Evolutionary conservation across 73 alveolate species (phyloP).

Genomic region (Paramecium tetraurelia): DNA sequence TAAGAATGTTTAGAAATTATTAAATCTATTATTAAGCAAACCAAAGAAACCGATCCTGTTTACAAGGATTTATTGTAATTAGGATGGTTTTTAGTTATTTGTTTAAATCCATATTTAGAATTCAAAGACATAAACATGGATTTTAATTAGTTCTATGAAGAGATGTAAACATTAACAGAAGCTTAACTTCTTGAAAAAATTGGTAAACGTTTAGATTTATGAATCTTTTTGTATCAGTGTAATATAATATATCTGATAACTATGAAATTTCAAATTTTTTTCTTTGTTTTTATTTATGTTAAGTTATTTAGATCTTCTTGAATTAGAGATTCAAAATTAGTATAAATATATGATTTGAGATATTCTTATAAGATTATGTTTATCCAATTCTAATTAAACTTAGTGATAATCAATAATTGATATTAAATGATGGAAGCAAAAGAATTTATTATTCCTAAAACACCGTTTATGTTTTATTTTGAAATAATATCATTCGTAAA

Average conservation of each 20-base stretch:
- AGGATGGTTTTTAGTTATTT: constrained; percentile 37
- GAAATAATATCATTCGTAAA: no score
- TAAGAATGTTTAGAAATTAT: neutral
- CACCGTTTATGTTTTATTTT: no score
- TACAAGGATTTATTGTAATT: constrained; percentile 35
- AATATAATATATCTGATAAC: neutral
- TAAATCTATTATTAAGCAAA: neutral
- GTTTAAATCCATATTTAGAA: constrained; percentile 38
- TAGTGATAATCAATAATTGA: no score
- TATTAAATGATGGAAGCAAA: no score
- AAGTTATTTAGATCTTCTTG: neutral
- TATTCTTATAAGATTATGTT: no score
- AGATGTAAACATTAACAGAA: neutral
- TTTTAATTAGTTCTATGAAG: constrained; percentile 18
- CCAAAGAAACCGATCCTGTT: neutral
- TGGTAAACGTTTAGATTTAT: constrained; percentile 14
- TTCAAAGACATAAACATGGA: constrained; percentile 38
- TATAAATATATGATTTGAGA: no score
- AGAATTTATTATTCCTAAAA: no score
- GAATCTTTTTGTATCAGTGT: neutral
- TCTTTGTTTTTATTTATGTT: neutral
- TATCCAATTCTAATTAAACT: no score
- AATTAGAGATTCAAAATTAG: no score
- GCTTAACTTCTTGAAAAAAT: neutral
- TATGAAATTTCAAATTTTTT: no score